Base-by-base conservation (phyloP, 108 stramenopile species). In the Cyclotella distinguenda region DNA sequence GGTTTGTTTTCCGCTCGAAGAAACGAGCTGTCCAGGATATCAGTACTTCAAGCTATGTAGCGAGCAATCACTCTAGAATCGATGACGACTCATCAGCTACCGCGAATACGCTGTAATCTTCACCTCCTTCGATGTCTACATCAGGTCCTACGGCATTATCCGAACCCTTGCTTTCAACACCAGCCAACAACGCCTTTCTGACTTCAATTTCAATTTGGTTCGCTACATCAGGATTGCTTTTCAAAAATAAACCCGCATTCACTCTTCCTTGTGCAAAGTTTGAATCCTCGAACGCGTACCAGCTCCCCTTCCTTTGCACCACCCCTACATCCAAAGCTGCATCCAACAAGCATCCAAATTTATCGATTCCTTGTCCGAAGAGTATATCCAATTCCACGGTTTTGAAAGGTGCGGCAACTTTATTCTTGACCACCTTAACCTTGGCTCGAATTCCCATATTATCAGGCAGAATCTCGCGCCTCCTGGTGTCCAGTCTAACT, bases 381-480 rank as follows among this genome's bases (percentile, higher is more conserved):
- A 86, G 21, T 66, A 97, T 88, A 65, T 97, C 96, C 60, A 97
- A 56, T 46, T 83, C 86, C 11, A 95, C 81, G 11, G 68, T 77
- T 55, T 86, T 84, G 78, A 96, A 98, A 4, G 97, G 97, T 6
- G 95, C 86, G 0, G 97, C 95, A 12, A 98, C 84, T 77, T 98
- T 96, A 77, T 96, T 98, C 81, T 98, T 98, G 31, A 96, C 96
- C 38, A 98, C 95, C 78, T 93, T 94, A 35, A 93, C 90, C 48
- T 87, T 88, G 69, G 89, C 84, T 9, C 87, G 84, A 66, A 93
- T 96, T 18, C 95, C 97, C 40, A 75, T 61, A 64, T 94, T 94
- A 34, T 96, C 94, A n/a, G 93, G 92, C 39, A 95, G 70, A 4
- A 89, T 60, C 74, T 97, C 97, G 59, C 87, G 88, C 43, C 90